Evolutionary conservation across 2,329 filamentous ascomycete species (phyloP).

Genomic region (Aspergillus melleus): DNA sequence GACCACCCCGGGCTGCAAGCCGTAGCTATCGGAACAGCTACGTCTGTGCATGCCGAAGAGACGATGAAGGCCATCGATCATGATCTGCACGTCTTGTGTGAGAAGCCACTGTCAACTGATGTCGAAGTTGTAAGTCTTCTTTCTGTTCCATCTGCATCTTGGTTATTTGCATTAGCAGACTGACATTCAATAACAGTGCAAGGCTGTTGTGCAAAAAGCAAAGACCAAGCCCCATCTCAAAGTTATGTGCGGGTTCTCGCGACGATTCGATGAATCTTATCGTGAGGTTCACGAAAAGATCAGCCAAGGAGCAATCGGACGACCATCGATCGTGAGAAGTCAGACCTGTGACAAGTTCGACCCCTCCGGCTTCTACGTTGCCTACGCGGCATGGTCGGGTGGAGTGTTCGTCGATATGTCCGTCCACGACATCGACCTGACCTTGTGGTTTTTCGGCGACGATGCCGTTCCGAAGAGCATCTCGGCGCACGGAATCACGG

Average conservation of each 20-base stretch:
- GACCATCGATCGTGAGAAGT: constrained; percentile 59
- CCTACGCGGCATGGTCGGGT: constrained; percentile 63
- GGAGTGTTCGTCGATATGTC: constrained; percentile 70
- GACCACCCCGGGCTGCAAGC: constrained; percentile 54
- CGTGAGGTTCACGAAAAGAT: constrained; percentile 58
- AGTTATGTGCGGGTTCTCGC: constrained; percentile 67
- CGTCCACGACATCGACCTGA: constrained; percentile 68
- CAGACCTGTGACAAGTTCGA: constrained; percentile 68
- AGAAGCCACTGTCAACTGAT: constrained; percentile 54
- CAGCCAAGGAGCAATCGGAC: constrained; percentile 57
- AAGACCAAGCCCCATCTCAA: constrained; percentile 58
- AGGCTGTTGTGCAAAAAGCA: constrained; percentile 59
- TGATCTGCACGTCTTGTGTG: constrained; percentile 56
- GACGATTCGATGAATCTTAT: constrained; percentile 66
- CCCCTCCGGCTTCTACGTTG: constrained; percentile 64
- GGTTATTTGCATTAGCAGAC: neutral
- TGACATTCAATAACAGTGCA: constrained; percentile 44
- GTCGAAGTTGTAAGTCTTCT: constrained; percentile 53
- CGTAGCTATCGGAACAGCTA: constrained; percentile 55
- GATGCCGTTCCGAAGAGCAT: constrained; percentile 56
- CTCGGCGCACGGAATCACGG: constrained; percentile 57
- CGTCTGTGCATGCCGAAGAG: constrained; percentile 56
- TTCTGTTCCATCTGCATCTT: neutral
- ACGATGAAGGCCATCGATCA: constrained; percentile 56
- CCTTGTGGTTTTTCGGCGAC: constrained; percentile 62